Conservation (phyloP, 2,329 filamentous ascomycete species). For the Pseudogymnoascus pannorum region DNA sequence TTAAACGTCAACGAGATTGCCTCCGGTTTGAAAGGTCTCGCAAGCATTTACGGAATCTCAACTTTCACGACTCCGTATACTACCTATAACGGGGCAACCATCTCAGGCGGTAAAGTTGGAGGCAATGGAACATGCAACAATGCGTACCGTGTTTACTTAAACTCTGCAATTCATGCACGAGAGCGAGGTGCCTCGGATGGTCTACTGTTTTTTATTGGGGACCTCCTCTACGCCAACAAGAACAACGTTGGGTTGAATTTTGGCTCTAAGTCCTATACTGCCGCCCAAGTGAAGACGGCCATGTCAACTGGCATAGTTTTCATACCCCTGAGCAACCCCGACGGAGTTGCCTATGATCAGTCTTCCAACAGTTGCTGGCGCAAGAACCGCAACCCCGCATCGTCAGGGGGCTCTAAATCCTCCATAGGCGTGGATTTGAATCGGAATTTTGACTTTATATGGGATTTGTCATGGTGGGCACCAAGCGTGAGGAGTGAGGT, state of each 20-base stretch:
- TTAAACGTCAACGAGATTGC: conserved; percentile 37
- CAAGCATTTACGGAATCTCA: conserved; percentile 33
- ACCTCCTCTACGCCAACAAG: conserved; percentile 47
- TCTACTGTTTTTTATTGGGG: conserved; percentile 50
- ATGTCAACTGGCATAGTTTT: conserved; percentile 47
- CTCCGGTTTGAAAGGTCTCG: conserved; percentile 35
- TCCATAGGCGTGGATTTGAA: conserved; percentile 46
- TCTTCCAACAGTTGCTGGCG: conserved; percentile 44
- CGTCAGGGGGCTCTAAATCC: conserved; percentile 25
- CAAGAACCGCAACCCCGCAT: conserved; percentile 46
- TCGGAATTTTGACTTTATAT: conserved; percentile 51
- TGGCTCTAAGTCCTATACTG: conserved; percentile 44
- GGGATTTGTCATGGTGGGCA: conserved; percentile 44
- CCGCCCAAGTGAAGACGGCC: conserved; percentile 43
- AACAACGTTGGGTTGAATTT: conserved; percentile 43
- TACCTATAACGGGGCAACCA: conserved; percentile 35
- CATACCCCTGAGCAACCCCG: conserved; percentile 46
- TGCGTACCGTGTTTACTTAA: conserved; percentile 43
- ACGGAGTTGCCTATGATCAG: conserved; percentile 47
- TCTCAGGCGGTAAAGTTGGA: conserved; percentile 37
- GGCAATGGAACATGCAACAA: conserved; percentile 34
- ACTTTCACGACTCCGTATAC: conserved; percentile 36
- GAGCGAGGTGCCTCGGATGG: conserved; percentile 51
- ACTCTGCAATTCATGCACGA: conserved; percentile 48
- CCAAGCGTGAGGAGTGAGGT: conserved; percentile 31